Evolutionary conservation across 208 protist species (phyloP), one percentile per base, ranked within the genome.

Genomic region (Dictyostelium gargantuum): DNA sequence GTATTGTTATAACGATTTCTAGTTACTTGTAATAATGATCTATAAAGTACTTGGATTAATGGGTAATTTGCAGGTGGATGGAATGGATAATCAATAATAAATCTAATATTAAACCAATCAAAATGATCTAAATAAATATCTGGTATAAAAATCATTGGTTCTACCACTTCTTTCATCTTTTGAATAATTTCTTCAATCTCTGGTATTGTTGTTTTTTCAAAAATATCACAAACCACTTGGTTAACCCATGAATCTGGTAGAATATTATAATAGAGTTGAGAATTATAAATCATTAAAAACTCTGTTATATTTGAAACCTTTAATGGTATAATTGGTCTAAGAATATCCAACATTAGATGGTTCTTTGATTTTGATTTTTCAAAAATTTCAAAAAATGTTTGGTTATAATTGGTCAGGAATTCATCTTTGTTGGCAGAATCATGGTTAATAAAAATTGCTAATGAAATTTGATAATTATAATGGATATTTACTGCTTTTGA

Each of bases 61-160:
- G 29, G 63, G 23, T 70, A 70, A 6, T 70, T 70, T 23, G 26
- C 23, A 40, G 63, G 63, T 26, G 63, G 32, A 26, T 21, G 21
- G 40, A 70, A 70, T 40, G 32, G 23, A 40, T 70, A 40, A 0
- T 70, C 32, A 3, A n/a, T 40, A 42, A 70, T 42, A 8, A 70
- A 42, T 26, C 63, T 70, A 70, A 70, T 70, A 40, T 70, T 70
- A 23, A 70, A 70, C 63, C 63, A 70, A 70, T 70, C 63, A 17
- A 70, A 70, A 75, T 75, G 70, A 29, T 75, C 17, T 29, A 42
- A 48, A 75, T 75, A 75, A 29, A 75, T 46, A 46, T 75, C 70
- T 26, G 70, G 70, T 32, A 75, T 75, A 23, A 75, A 75, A 9
- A 46, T 32, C 38, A 48, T 46, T 32, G 70, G 40, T 32, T 46